Base-by-base conservation (phyloP, 345 rosid species). In the Corchorus capsularis region DNA sequence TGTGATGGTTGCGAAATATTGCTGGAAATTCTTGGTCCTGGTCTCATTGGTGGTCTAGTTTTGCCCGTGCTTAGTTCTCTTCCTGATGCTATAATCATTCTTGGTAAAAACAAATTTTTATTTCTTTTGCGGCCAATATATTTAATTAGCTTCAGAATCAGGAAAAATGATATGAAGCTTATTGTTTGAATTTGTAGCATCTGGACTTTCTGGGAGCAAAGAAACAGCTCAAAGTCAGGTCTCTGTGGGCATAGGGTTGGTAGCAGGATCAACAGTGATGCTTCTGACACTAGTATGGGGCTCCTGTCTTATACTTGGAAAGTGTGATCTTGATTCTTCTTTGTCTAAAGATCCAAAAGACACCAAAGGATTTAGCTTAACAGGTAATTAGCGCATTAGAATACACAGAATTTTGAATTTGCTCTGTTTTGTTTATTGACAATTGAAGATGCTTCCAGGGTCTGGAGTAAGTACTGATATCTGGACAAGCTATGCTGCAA, bases 261-360 rank as follows among this genome's bases (percentile, higher is more conserved):
- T 92, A 37, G 96, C 98, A 74, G 97, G 97, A 10, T 92, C 96
- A 35, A 94, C 97, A 0, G 96, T 94, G 72, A 88, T 94, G 90
- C 97, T 94, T 56, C 87, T 90, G 45, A 94, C 98, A 6, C 78
- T 92, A 10, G 84, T 92, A 57, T 94, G 97, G 96, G 98, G 97
- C 70, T 84, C 92, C 54, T 94, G 98, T 72, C 80, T 91, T 17
- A 37, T 91, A 4, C 87, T 88, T 60, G 98, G 97, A 77, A 91
- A 90, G 78, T 87, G 92, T 74, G 98, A 94, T 68, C 82, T 92
- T 82, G 32, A 68, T 4, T 59, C 52, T 34, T 37, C 84, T 0
- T 73, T 81, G 53, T 94, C 93, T 17, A 63, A 80, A 0, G 87
- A 93, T 81, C 82, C 84, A 45, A 81, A 69, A 69, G 84, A 92